Base-by-base conservation (phyloP, 148 eudicot species). In the Silene latifolia region DNA sequence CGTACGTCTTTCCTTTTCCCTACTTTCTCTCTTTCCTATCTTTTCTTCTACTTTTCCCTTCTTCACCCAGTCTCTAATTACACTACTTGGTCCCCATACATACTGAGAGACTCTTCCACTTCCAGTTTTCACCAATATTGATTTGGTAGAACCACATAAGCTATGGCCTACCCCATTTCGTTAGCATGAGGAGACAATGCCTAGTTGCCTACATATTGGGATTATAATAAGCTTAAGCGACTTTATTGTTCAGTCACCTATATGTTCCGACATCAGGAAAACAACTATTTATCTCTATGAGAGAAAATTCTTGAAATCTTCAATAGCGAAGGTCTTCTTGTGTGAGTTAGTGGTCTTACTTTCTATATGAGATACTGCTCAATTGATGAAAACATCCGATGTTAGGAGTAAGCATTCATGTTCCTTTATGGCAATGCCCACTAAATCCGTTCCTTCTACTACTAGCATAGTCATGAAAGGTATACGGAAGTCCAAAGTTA, bases 1-100 rank as follows among this genome's bases (percentile, higher is more conserved):
- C 89, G 98, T 94, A 89, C 73, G 96, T 85, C 29, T 20, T 74
- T 15, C 35, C 7, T 67, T 56, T 53, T 35, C 67, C 58, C 8
- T 2, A 24, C 47, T 58, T n/a, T 44, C 0, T n/a, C 14, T 48
- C 54, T 48, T 48, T 10, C 21, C 24, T 71, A 25, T 21, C 0
- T 3, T 24, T 48, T 32, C 4, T 32, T 57, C 13, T 4, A 11
- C 18, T 23, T 4, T 18, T 35, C 46, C 19, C 21, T 12, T 35
- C 21, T 32, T 32, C 35, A 32, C 29, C 29, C 3, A 32, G 35
- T 32, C 35, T 32, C 35, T 32, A 32, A 32, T 32, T 32, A 32
- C 35, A 32, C 35, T 32, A 32, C 5, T 32, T 32, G 35, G 35
- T 32, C 3, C 35, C 35, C 35, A 32, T 32, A 32, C 35, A 32